These are phyloP conservation scores for Phaeosphaeriaceae sp. DNA, from an alignment of 2,329 filamentous ascomycete species.

Conservation along the genomic window DNA sequence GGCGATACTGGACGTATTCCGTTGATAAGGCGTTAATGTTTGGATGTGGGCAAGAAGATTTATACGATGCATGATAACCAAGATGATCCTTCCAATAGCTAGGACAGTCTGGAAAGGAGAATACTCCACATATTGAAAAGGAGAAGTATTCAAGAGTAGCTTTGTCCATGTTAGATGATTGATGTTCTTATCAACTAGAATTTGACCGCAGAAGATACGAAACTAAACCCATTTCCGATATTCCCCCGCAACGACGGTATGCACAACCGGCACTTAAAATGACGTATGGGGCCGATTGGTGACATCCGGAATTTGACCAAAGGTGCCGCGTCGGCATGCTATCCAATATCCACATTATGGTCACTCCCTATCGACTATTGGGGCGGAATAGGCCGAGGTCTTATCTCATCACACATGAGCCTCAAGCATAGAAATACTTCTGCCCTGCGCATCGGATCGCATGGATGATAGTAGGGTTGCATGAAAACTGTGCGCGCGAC, in stretches of 20 bases:
- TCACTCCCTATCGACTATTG: neutral
- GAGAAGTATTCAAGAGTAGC: neutral
- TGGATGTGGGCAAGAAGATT: too few species aligned
- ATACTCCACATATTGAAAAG: too few species aligned
- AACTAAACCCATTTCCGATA: slow-evolving; percentile 8
- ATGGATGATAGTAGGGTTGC: neutral
- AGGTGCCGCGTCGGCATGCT: slow-evolving; percentile 1
- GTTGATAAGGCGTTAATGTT: neutral
- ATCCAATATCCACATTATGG: neutral
- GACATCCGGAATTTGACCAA: slow-evolving; percentile 17
- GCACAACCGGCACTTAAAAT: slow-evolving; percentile 6
- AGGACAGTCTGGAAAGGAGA: too few species aligned
- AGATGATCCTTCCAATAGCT: too few species aligned
- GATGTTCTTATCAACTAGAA: neutral
- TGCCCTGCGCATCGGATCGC: neutral
- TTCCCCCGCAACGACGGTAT: slow-evolving; percentile 11
- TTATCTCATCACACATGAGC: neutral
- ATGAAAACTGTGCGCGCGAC: neutral
- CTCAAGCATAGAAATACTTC: neutral
- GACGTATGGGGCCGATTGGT: slow-evolving; percentile 19
- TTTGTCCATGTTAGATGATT: neutral
- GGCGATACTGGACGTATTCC: too few species aligned
- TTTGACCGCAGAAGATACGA: slow-evolving; percentile 20
- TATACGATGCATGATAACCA: neutral
- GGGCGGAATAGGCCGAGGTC: neutral